Base-by-base conservation (phyloP, 1,284 basidiomycete species). In the Meripilus lineatus region DNA sequence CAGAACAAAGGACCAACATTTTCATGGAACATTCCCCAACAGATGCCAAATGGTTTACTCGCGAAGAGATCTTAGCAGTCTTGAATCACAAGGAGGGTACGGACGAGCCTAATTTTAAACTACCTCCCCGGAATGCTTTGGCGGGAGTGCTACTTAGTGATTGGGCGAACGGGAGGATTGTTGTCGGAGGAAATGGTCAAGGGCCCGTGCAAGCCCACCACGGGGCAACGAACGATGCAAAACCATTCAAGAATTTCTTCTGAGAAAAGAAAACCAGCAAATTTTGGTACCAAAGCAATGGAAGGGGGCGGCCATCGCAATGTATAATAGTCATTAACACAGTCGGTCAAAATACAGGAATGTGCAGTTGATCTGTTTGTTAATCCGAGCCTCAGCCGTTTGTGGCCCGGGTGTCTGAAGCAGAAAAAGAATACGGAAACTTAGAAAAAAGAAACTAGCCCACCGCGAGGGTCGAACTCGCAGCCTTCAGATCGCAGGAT, bases 11-110 rank as follows among this genome's bases (percentile, higher is more conserved):
- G 28, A n/a, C n/a, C 34, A 21, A 20, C 32, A 25, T 11, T 32
- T 32, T 20, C 42, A 21, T 32, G 17, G 23, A 28, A 30, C 18
- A 17, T 37, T 28, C 20, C 20, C 21, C 32, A 28, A 5, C 45
- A 91, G 93, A 97, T 58, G 93, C 92, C 0, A 77, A 78, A 45
- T 99, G 89, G 84, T 97, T 84, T 65, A 84, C 85, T 6, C 80
- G 89, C 8, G 75, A 76, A 23, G 81, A 93, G 54, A 72, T 93
- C 20, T 65, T 82, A 4, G 65, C 68, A 0, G 79, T 90, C 6
- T 68, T 96, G 28, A 62, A 69, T 18, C 74, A 81, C 52, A 40
- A 38, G 15, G 42, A 25, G 13, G 22, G 40, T 34, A 32, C 46
- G 25, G 38, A 37, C n/a, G 39, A 37, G 21, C 70, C 72, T 2